phyloP scores from a whole-genome alignment of 768 basidiomycete species.

The Naganishia onofrii region DNA sequence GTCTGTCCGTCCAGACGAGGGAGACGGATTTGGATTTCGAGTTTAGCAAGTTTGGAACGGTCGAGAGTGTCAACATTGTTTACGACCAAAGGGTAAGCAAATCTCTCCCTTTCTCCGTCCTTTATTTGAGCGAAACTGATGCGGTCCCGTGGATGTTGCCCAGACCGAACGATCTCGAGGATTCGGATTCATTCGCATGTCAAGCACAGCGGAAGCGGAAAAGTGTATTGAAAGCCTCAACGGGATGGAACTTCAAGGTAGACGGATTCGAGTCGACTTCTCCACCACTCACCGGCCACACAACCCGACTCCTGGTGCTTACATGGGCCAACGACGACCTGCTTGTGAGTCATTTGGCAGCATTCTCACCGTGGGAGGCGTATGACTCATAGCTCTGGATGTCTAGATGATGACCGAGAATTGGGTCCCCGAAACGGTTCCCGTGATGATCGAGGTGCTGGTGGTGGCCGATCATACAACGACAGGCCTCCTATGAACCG shows the following conservation, averaged over 20 bases:
- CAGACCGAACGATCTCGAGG: conserved; percentile 92
- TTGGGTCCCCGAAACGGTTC: conserved; percentile 29
- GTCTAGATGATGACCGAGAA: conserved; percentile 29
- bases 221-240: conserved; percentile 86
- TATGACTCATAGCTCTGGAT: not conserved
- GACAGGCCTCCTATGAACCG: conserved; percentile 36
- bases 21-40: conserved; percentile 94
- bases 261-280: conserved; percentile 93
- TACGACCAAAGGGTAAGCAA: conserved; percentile 85
- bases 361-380: conserved; percentile 22
- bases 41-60: conserved; percentile 80
- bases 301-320: conserved; percentile 93
- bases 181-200: conserved; percentile 97
- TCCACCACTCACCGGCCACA: conserved; percentile 92
- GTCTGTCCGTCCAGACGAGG: conserved; percentile 89
- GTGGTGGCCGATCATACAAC: conserved; percentile 40
- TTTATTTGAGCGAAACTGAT: not conserved
- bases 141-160: not conserved
- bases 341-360: not conserved
- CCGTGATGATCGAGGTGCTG: conserved; percentile 39
- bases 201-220: conserved; percentile 77
- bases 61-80: conserved; percentile 93
- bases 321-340: conserved; percentile 72
- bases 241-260: conserved; percentile 88
- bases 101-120: not conserved